Conservation (phyloP, 805 yeast species). For the Pichia occidentalis region DNA sequence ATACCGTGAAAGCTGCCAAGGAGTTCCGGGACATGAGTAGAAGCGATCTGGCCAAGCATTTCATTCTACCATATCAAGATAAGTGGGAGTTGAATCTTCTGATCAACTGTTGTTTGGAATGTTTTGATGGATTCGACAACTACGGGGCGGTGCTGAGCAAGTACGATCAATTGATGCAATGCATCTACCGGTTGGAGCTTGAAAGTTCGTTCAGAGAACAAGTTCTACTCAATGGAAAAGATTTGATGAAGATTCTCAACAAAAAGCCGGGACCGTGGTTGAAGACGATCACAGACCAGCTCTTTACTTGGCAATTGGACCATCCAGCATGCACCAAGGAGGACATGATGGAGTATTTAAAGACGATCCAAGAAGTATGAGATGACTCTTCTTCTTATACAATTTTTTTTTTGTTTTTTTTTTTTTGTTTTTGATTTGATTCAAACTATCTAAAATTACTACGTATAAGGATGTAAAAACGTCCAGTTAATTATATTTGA, state of each 20-base stretch:
- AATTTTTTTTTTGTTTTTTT: not conserved
- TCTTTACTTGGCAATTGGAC: conserved; percentile 73
- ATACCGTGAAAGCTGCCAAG: conserved; percentile 19
- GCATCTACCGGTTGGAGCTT: conserved; percentile 33
- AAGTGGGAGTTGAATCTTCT: conserved; percentile 40
- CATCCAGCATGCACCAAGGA: conserved; percentile 50
- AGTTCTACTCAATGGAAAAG: conserved; percentile 74
- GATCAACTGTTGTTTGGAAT: conserved; percentile 16
- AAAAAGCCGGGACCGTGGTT: conserved; percentile 88
- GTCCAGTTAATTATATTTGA: not conserved
- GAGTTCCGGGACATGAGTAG: conserved; percentile 33
- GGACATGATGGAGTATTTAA: conserved; percentile 46
- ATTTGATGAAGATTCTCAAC: conserved; percentile 42
- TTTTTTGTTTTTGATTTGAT: not conserved
- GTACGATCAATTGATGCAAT: conserved; percentile 30
- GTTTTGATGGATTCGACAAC: conserved; percentile 11
- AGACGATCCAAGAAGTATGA: conserved; percentile 1
- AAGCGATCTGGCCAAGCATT: conserved; percentile 52
- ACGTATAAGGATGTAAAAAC: conserved; percentile 3
- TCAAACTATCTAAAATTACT: conserved; percentile 1
- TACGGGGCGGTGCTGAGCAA: conserved; percentile 22
- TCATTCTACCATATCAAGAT: conserved; percentile 46
- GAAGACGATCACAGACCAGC: conserved; percentile 44
- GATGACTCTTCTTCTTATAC: not conserved
- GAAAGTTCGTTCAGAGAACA: conserved; percentile 42